Evolutionary conservation across 2,329 filamentous ascomycete genomes (phyloP).

Genomic region (Pestalotiopsis sp.): DNA sequence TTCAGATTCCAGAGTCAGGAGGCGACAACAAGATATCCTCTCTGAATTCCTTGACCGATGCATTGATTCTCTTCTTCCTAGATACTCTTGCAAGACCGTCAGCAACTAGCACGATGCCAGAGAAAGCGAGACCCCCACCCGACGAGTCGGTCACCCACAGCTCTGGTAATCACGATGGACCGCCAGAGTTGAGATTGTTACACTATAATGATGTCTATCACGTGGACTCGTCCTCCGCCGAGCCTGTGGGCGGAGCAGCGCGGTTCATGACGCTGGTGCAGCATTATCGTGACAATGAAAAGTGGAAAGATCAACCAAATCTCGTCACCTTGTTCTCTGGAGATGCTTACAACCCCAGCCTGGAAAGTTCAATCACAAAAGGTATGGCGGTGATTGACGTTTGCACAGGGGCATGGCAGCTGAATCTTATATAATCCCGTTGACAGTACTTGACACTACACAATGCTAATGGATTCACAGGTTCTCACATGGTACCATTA

Average conservation of each 20-base stretch:
- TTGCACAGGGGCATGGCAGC: no score
- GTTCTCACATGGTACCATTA: constrained; percentile 84
- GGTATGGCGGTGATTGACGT: constrained; percentile 45
- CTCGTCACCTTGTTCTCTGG: constrained; percentile 85
- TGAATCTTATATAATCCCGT: no score
- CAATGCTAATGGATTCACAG: constrained; percentile 34
- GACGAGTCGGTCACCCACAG: constrained; percentile 33
- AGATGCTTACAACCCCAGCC: constrained; percentile 88
- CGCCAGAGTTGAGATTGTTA: constrained; percentile 76
- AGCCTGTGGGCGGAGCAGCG: constrained; percentile 80
- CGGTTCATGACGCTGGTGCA: constrained; percentile 80
- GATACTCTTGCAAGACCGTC: not conserved
- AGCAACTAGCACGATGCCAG: constrained; percentile 10
- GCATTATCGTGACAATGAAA: constrained; percentile 68
- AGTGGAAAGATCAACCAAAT: constrained; percentile 64
- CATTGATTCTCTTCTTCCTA: not conserved
- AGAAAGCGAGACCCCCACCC: constrained; percentile 29
- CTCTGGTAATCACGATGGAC: constrained; percentile 33
- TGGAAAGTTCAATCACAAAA: constrained; percentile 89
- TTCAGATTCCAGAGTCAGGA: not conserved
- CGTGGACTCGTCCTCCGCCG: constrained; percentile 72
- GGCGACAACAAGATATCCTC: not conserved
- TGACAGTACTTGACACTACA: no score
- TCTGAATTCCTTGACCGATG: not conserved
- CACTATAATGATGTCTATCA: constrained; percentile 98